Evolutionary conservation across 495 filamentous ascomycete genomes (phyloP).

Genomic region (Cenococcum geophilum): DNA sequence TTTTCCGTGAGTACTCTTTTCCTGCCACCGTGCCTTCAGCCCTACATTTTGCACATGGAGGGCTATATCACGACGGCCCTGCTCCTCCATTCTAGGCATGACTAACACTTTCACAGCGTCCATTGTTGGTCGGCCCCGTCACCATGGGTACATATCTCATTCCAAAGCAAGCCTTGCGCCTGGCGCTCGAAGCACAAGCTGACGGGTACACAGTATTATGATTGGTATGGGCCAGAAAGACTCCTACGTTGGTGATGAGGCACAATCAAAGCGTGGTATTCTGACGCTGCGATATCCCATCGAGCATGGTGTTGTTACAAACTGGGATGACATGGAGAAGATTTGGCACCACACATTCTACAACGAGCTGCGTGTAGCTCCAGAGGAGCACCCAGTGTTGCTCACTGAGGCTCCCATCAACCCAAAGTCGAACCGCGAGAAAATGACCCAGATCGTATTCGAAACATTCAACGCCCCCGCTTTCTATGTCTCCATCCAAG

Average conservation of each 20-base stretch:
- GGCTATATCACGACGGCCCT: background rate
- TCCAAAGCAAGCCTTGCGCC: constrained; percentile 3
- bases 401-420: constrained; percentile 99
- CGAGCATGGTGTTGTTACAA: constrained; percentile 99
- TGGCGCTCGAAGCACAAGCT: constrained; percentile 28
- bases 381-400: constrained; percentile 99
- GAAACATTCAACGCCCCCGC: constrained; percentile 99
- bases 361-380: constrained; percentile 99
- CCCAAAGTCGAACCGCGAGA: constrained; percentile 99
- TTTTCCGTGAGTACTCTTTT: constrained; percentile 86
- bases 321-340: constrained; percentile 99
- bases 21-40: background rate
- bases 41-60: no score
- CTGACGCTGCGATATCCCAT: constrained; percentile 98
- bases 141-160: constrained; percentile 82
- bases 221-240: constrained; percentile 99
- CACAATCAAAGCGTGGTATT: constrained; percentile 99
- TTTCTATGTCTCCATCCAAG: constrained; percentile 99
- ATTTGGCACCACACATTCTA: constrained; percentile 99
- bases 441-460: constrained; percentile 99
- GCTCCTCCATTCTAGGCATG: background rate
- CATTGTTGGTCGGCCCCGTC: constrained; percentile 98
- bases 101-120: constrained; percentile 56
- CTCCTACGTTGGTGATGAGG: constrained; percentile 99
- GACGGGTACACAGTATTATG: constrained; percentile 77